These are phyloP conservation scores for Aspergillus ruber DNA, from an alignment of 2,329 filamentous ascomycete species.

Conservation along the genomic window DNA sequence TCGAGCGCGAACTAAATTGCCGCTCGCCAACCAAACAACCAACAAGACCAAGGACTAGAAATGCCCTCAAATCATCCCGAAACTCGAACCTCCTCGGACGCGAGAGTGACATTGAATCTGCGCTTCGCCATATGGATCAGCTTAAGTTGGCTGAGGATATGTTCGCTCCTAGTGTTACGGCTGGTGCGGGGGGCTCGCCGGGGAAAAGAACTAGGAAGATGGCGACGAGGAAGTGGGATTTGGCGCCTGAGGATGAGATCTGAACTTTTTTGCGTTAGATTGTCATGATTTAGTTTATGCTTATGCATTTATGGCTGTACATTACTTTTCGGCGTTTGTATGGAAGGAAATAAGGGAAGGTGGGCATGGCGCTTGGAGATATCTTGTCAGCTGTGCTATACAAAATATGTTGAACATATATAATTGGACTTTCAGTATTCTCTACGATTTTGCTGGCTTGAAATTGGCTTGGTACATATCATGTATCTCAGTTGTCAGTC, in stretches of 20 bases:
- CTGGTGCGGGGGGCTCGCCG: conserved; percentile 10
- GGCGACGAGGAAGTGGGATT: conserved; percentile 43
- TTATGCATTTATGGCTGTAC: no score
- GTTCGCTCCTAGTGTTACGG: conserved; percentile 20
- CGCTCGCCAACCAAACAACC: conserved; percentile 55
- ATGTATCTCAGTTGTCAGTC: no score
- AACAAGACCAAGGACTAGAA: conserved; percentile 30
- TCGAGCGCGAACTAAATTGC: conserved; percentile 60
- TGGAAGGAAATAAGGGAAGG: no score
- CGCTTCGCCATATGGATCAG: conserved; percentile 33
- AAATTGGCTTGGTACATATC: no score
- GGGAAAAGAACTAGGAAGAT: conserved; percentile 40
- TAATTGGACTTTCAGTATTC: no score
- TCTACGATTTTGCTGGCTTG: no score
- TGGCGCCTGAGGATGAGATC: conserved; percentile 38
- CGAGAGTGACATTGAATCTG: conserved; percentile 36
- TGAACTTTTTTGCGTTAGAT: conserved; percentile 5
- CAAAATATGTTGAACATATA: no score
- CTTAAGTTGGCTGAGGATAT: conserved; percentile 32
- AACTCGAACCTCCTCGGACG: conserved; percentile 26
- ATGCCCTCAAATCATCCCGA: conserved; percentile 18
- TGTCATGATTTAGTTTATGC: background rate
- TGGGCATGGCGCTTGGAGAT: no score
- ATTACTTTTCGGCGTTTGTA: no score
- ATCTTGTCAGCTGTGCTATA: no score